Conservation (phyloP, 805 yeast genomes). For the Kuraishia cidri region DNA sequence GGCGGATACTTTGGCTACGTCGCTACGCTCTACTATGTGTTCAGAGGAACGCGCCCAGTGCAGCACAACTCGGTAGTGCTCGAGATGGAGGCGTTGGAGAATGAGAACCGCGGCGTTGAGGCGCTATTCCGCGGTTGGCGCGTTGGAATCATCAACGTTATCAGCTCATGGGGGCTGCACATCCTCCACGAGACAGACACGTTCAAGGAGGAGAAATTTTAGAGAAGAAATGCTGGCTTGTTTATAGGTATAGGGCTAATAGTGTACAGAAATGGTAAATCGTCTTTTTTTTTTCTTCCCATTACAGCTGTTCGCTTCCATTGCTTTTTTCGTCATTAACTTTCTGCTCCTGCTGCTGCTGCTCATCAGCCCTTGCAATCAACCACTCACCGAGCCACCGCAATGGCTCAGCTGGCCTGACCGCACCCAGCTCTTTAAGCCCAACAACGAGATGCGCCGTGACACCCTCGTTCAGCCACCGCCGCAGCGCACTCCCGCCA, state of each 20-base stretch:
- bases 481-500: conserved; percentile 44
- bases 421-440: conserved; percentile 23
- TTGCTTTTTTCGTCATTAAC: no score
- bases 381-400: conserved; percentile 28
- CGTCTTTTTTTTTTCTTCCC: conserved; percentile 1
- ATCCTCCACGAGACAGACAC: conserved; percentile 37
- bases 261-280: not conserved
- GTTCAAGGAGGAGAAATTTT: conserved; percentile 31
- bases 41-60: conserved; percentile 24
- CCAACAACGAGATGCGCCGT: conserved; percentile 36
- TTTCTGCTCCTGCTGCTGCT: not conserved
- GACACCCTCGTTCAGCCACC: conserved; percentile 36
- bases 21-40: conserved; percentile 40
- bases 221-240: not conserved
- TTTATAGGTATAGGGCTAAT: not conserved
- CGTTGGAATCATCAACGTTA: conserved; percentile 67
- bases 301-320: not conserved
- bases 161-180: conserved; percentile 78
- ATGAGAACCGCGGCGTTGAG: conserved; percentile 33
- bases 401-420: conserved; percentile 30
- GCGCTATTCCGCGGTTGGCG: conserved; percentile 86
- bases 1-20: conserved; percentile 46
- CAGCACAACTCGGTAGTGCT: conserved; percentile 10
- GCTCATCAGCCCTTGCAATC: conserved; percentile 10
- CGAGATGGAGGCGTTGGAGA: conserved; percentile 8